phyloP scores from a whole-genome alignment of 179 eudicot genomes.

The Drosera spatulata region DNA sequence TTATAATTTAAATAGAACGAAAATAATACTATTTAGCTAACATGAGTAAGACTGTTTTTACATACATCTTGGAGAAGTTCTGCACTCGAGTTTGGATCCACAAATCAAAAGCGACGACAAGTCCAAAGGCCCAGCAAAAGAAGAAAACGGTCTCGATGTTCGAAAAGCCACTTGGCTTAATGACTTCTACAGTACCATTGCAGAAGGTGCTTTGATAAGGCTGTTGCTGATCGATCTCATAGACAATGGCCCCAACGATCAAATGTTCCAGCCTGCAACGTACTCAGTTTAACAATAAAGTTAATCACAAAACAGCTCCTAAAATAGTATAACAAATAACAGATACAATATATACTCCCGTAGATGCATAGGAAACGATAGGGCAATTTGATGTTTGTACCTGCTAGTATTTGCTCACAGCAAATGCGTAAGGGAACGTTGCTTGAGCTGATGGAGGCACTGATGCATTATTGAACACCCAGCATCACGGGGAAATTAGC shows the following conservation, averaged over 20 bases:
- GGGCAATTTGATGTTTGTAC: constrained; percentile 81
- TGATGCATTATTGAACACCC: constrained; percentile 69
- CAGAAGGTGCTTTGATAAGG: no score
- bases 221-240: constrained; percentile 67
- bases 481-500: background rate
- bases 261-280: constrained; percentile 68
- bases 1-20: no score
- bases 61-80: constrained; percentile 44
- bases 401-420: no score
- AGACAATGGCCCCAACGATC: constrained; percentile 82
- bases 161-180: constrained; percentile 21
- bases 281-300: background rate
- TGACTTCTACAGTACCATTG: no score
- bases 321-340: background rate
- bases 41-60: background rate
- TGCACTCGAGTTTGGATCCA: constrained; percentile 65
- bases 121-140: constrained; percentile 50
- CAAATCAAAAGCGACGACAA: constrained; percentile 59
- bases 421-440: constrained; percentile 73
- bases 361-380: background rate
- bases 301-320: background rate
- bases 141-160: constrained; percentile 85
- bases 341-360: background rate
- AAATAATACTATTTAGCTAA: no score
- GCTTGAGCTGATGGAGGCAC: constrained; percentile 89